These are phyloP conservation scores for Ensete glaucum DNA, from an alignment of 176 grass and related monocot genomes.

Conservation along the genomic window DNA sequence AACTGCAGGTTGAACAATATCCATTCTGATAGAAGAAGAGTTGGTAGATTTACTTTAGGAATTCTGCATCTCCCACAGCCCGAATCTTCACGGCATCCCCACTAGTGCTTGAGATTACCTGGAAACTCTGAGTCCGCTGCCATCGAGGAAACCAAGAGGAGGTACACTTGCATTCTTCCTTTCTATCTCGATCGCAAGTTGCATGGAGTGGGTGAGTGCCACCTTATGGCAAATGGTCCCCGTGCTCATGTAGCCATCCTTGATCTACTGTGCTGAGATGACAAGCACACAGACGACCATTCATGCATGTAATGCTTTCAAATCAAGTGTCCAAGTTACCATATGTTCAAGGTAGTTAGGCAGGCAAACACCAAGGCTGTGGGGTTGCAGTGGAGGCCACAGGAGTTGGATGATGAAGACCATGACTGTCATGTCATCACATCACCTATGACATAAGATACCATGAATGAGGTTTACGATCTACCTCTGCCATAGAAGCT, in stretches of 20 bases:
- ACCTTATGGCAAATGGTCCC: neutral
- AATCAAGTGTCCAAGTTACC: neutral
- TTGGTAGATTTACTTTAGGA: neutral
- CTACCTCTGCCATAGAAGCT: neutral
- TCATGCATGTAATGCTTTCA: neutral
- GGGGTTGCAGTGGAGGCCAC: neutral
- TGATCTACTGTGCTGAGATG: neutral
- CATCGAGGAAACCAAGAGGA: neutral
- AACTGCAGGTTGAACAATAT: conserved; percentile 19
- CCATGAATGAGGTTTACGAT: neutral
- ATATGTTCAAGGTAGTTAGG: neutral
- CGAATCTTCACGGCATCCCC: neutral
- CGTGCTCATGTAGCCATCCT: neutral
- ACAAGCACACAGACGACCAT: too few species aligned
- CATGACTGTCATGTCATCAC: neutral
- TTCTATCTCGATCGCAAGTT: neutral
- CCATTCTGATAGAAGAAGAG: neutral
- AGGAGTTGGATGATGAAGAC: neutral
- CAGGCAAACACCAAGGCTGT: neutral
- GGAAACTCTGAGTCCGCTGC: neutral
- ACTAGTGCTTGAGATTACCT: neutral
- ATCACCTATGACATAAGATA: neutral
- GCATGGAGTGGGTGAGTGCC: neutral
- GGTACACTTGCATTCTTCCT: neutral
- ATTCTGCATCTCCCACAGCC: neutral